phyloP scores from a whole-genome alignment of 2,329 filamentous ascomycete genomes.

The Colletotrichum tropicale region DNA sequence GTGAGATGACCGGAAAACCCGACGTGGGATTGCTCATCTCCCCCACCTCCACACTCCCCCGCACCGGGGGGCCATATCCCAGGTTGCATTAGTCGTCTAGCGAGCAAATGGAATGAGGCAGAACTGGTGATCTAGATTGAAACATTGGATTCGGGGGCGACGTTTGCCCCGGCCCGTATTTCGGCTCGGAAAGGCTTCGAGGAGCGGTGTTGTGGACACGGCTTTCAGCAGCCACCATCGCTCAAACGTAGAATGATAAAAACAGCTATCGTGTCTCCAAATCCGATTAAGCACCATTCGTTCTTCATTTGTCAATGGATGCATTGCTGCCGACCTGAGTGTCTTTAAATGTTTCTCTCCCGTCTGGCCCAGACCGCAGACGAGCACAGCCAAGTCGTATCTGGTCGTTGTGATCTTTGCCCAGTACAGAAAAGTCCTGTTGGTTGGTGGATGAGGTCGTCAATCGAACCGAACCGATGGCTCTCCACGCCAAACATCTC shows the following conservation, averaged over 20 bases:
- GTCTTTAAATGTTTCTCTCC: fast-evolving
- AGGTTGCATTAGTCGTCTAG: background rate
- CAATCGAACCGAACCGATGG: background rate
- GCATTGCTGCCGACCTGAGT: background rate
- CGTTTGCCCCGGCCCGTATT: background rate
- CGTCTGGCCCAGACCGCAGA: background rate
- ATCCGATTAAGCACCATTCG: fast-evolving
- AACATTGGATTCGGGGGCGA: background rate
- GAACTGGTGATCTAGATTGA: background rate
- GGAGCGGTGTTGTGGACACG: background rate
- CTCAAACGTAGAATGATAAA: background rate
- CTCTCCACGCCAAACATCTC: background rate
- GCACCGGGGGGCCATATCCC: background rate
- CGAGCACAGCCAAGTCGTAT: too few species aligned
- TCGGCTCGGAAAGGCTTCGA: background rate
- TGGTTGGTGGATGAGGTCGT: background rate
- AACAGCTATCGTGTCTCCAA: fast-evolving
- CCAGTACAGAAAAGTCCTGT: background rate
- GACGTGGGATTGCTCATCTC: background rate
- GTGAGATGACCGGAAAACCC: background rate
- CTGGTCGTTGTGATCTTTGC: too few species aligned
- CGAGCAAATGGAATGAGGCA: background rate
- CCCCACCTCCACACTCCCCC: background rate
- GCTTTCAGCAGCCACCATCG: background rate
- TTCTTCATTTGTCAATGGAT: background rate